These are phyloP conservation scores for Oryza glumipatula DNA, from an alignment of 176 grass and related monocot species.

Conservation along the genomic window DNA sequence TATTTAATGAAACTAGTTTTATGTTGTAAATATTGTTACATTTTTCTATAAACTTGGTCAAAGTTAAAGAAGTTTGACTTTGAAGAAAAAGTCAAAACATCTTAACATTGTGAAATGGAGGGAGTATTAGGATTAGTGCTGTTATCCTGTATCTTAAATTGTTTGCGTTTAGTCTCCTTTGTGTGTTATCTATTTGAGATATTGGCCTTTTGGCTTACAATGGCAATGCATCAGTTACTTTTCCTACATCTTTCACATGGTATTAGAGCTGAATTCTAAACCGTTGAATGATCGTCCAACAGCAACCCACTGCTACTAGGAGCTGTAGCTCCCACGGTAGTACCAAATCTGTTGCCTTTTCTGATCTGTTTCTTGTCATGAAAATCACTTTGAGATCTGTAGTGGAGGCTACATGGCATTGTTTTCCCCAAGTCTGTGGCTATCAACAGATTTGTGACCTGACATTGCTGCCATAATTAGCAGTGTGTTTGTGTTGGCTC, in stretches of 20 bases:
- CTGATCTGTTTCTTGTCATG: conserved; percentile 1
- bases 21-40: too few species aligned
- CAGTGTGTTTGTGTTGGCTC: not conserved
- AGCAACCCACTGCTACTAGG: not conserved
- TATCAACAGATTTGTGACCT: not conserved
- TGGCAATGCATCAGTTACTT: not conserved
- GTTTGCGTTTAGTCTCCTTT: not conserved
- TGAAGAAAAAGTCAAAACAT: too few species aligned
- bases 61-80: too few species aligned
- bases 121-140: too few species aligned
- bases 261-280: conserved; percentile 1
- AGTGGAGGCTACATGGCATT: not conserved
- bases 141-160: too few species aligned
- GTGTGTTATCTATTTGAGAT: not conserved
- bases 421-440: not conserved
- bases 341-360: not conserved
- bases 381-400: not conserved
- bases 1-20: too few species aligned
- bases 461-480: not conserved
- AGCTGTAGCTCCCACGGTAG: not conserved
- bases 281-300: not conserved
- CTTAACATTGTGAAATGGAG: too few species aligned
- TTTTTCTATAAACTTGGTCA: too few species aligned
- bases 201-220: conserved; percentile 4
- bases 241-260: not conserved